Evolutionary conservation across 73 alveolate genomes (phyloP).

Genomic region (Blepharisma japonicum): DNA sequence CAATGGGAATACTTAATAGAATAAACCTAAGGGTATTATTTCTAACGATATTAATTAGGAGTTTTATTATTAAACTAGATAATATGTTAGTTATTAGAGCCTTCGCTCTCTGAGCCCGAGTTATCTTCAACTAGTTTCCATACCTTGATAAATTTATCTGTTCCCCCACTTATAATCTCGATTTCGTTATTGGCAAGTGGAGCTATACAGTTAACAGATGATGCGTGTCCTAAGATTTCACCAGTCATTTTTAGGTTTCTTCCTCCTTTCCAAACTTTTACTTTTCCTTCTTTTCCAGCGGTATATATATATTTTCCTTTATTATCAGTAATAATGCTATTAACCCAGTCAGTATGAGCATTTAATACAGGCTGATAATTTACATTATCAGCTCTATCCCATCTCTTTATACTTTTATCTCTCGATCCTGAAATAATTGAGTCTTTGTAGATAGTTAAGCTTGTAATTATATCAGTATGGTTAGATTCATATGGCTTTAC

Average conservation of each 20-base stretch:
- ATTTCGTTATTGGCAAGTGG: not conserved
- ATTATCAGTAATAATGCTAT: conserved; percentile 35
- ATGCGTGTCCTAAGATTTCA: not conserved
- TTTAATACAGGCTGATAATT: conserved; percentile 14
- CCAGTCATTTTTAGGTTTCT: not conserved
- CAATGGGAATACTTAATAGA: too few species aligned
- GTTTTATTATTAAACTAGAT: too few species aligned
- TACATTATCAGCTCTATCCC: conserved; percentile 38
- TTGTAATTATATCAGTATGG: conserved; percentile 66
- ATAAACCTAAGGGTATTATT: too few species aligned
- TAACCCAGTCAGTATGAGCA: conserved; percentile 58
- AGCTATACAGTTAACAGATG: not conserved
- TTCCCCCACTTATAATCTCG: not conserved
- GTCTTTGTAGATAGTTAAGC: conserved; percentile 37
- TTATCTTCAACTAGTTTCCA: conserved; percentile 21
- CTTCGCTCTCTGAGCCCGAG: not conserved
- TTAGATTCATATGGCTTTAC: conserved; percentile 56
- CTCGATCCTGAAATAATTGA: conserved; percentile 58
- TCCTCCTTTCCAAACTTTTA: conserved; percentile 53
- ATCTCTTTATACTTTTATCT: conserved; percentile 52
- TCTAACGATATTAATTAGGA: too few species aligned
- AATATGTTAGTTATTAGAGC: too few species aligned
- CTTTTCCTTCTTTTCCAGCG: conserved; percentile 63
- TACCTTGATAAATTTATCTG: not conserved
- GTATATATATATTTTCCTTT: conserved; percentile 36